Percentiles rank a stretch among this genome's conserved stretches.
phyloP scores from a whole-genome alignment of 2,329 filamentous ascomycete species.

The Diplodia sapinea region DNA sequence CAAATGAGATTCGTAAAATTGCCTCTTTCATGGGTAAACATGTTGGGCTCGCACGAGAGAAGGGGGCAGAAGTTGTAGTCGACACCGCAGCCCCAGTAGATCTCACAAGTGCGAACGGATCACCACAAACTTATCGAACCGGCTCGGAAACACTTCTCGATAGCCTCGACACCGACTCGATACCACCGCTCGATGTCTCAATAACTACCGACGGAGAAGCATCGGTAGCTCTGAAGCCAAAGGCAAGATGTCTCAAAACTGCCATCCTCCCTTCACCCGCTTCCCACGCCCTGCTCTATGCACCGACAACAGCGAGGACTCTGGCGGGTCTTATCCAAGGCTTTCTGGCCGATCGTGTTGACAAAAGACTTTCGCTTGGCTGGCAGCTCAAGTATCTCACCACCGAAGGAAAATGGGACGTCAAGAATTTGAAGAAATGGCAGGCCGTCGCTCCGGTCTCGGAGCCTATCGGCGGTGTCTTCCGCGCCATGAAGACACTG shows the following conservation, averaged over 20 bases:
- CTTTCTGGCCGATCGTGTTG: constrained; percentile 77
- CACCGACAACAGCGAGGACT: constrained; percentile 73
- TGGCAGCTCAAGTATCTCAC: constrained; percentile 93
- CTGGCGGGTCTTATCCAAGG: constrained; percentile 82
- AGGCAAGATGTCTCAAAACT: constrained; percentile 62
- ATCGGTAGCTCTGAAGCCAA: constrained; percentile 51
- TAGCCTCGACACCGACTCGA: constrained; percentile 19
- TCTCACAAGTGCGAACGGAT: constrained; percentile 36
- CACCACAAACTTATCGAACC: constrained; percentile 24
- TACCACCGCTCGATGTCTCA: constrained; percentile 30
- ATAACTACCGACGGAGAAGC: constrained; percentile 46
- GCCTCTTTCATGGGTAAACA: constrained; percentile 50
- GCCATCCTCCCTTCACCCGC: constrained; percentile 76
- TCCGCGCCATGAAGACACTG: constrained; percentile 91
- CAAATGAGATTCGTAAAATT: constrained; percentile 73
- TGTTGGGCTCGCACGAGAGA: constrained; percentile 32
- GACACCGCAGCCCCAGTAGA: constrained; percentile 59
- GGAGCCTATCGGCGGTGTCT: constrained; percentile 75
- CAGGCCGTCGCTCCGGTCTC: constrained; percentile 79
- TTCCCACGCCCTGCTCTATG: constrained; percentile 83
- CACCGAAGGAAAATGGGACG: constrained; percentile 94
- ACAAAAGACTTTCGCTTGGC: constrained; percentile 76
- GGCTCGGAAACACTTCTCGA: constrained; percentile 27
- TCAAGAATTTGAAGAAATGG: constrained; percentile 96
- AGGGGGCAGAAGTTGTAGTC: constrained; percentile 45